Percentiles rank a stretch among this genome's conserved stretches.
Evolutionary conservation across 306 rosid genomes (phyloP).

Genomic region (Lupinus albus): DNA sequence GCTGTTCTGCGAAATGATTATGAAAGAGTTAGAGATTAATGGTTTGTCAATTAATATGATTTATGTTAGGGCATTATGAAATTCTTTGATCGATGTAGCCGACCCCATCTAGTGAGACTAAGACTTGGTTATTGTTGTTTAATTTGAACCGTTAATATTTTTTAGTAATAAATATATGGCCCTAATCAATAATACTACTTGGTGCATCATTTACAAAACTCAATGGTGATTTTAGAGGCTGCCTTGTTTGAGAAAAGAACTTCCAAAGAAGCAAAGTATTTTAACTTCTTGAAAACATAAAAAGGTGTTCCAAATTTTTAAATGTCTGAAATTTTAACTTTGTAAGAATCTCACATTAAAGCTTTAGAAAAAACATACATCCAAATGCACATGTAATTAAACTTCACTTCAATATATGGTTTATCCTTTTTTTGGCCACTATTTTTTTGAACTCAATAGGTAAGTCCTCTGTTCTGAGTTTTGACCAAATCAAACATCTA

Average conservation of each 20-base stretch:
- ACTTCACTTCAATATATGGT: background rate
- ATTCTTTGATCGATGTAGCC: too few relatives aligned
- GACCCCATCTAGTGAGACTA: too few relatives aligned
- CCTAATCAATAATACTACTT: too few relatives aligned
- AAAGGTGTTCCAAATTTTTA: background rate
- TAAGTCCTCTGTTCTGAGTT: background rate
- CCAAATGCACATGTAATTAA: constrained; percentile 1
- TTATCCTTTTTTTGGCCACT: background rate
- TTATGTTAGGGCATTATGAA: too few relatives aligned
- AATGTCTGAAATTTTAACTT: background rate
- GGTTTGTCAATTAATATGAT: too few relatives aligned
- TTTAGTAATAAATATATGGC: too few relatives aligned
- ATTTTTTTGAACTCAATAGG: background rate
- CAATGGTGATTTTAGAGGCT: too few relatives aligned
- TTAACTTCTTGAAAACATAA: background rate
- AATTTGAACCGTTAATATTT: too few relatives aligned
- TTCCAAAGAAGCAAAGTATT: background rate
- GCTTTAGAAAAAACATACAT: background rate
- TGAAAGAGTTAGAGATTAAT: too few relatives aligned
- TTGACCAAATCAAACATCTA: background rate
- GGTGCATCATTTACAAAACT: too few relatives aligned
- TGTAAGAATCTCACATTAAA: background rate
- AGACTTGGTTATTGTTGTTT: too few relatives aligned
- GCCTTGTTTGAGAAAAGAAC: background rate
- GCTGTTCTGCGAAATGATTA: too few relatives aligned